Percentiles rank a stretch among this genome's conserved stretches.
Evolutionary conservation across 495 filamentous ascomycete genomes (phyloP).

Genomic region (Penicillium lagena): DNA sequence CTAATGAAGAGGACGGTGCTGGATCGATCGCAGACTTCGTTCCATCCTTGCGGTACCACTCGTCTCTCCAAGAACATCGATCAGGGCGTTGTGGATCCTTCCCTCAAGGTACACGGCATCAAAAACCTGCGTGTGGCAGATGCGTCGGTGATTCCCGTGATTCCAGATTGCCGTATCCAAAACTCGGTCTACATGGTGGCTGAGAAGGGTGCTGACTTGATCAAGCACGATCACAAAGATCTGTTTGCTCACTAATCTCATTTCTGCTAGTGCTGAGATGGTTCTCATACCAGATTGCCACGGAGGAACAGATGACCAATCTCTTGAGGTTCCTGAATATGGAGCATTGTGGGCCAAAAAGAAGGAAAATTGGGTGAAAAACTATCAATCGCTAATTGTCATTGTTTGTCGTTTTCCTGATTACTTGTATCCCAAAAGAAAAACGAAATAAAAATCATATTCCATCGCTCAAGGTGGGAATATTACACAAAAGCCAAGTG

Average conservation of each 20-base stretch:
- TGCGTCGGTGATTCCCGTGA: slow-evolving; percentile 24
- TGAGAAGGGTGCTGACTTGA: slow-evolving; percentile 42
- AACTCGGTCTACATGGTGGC: slow-evolving; percentile 50
- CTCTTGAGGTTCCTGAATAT: no score
- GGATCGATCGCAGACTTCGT: slow-evolving; percentile 49
- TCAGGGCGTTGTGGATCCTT: slow-evolving; percentile 46
- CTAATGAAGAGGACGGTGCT: slow-evolving; percentile 48
- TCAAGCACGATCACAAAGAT: slow-evolving; percentile 24
- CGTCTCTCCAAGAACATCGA: slow-evolving; percentile 43
- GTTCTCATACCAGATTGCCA: no score
- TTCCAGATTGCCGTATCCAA: slow-evolving; percentile 31
- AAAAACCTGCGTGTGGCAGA: slow-evolving; percentile 44
- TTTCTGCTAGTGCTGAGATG: no score
- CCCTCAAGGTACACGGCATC: slow-evolving; percentile 47
- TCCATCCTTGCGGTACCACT: slow-evolving; percentile 49
- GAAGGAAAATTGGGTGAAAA: no score
- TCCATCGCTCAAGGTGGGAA: no score
- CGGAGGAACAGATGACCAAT: no score
- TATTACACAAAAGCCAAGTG: no score
- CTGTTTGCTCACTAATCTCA: slow-evolving; percentile 10
- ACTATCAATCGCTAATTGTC: no score
- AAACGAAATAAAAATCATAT: no score
- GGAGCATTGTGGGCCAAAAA: no score
- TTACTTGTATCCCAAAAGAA: no score
- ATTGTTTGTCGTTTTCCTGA: no score